A percentile compares a stretch with the other conserved stretches of the same genome.
Evolutionary conservation across 2,329 filamentous ascomycete species (phyloP).

Genomic region (Claviceps africana): DNA sequence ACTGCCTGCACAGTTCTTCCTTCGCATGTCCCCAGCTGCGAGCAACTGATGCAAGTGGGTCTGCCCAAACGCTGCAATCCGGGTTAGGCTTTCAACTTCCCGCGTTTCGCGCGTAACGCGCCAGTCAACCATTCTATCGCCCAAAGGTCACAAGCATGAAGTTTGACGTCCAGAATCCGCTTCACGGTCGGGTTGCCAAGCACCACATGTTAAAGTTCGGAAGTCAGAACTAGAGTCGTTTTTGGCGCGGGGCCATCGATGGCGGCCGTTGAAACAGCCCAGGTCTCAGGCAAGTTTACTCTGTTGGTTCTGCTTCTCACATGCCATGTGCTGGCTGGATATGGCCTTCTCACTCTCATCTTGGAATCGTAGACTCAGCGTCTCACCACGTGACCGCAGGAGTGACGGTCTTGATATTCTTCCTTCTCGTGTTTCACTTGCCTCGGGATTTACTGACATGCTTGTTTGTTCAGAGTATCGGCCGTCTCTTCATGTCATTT

Average conservation of each 20-base stretch:
- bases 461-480: neutral
- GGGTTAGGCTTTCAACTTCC: neutral
- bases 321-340: neutral
- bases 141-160: neutral
- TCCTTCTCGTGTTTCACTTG: neutral
- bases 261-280: neutral
- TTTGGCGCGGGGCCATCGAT: neutral
- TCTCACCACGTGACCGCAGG: neutral
- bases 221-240: neutral
- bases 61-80: neutral
- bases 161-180: neutral
- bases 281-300: neutral
- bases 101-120: neutral
- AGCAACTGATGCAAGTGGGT: neutral
- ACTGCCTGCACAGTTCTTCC: neutral
- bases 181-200: neutral
- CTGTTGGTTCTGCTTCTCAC: neutral
- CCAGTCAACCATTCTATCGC: neutral
- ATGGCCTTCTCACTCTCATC: neutral
- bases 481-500: slow-evolving; percentile 1
- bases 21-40: neutral
- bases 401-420: neutral
- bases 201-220: neutral
- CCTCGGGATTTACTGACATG: neutral
- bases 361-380: neutral